phyloP scores from a whole-genome alignment of 352 stramenopile genomes.

The Pythium aquatile region DNA sequence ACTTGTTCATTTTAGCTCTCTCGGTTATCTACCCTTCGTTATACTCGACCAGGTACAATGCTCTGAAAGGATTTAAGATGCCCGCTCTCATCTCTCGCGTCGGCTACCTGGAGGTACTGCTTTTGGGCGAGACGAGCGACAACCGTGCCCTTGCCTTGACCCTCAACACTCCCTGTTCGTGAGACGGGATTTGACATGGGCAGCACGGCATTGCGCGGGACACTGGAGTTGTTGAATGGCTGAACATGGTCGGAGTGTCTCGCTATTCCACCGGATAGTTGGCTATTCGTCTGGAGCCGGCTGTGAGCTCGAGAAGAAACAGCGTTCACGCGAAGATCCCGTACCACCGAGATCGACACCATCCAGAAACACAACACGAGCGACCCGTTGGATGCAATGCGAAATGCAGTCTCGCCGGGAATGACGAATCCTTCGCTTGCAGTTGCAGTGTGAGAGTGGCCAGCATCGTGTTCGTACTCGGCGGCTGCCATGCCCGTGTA shows the following conservation, averaged over 20 bases:
- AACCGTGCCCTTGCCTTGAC: neutral
- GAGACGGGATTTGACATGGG: neutral
- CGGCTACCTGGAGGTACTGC: neutral
- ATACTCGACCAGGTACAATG: conserved; percentile 9
- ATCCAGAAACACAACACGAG: conserved; percentile 60
- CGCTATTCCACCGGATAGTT: neutral
- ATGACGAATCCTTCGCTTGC: conserved; percentile 31
- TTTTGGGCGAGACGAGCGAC: conserved; percentile 8
- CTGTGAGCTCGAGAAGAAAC: neutral
- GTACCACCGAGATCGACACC: conserved; percentile 28
- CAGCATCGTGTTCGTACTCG: conserved; percentile 35
- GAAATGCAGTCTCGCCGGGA: conserved; percentile 30
- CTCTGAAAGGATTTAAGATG: neutral
- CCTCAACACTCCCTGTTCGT: neutral
- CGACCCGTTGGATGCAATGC: conserved; percentile 44
- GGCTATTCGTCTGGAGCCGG: neutral
- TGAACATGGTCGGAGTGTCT: neutral
- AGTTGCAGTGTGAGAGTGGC: conserved; percentile 15
- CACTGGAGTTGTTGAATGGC: neutral
- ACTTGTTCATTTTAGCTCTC: no score
- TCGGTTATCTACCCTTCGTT: neutral
- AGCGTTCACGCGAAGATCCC: conserved; percentile 11
- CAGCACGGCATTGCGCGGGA: conserved; percentile 7
- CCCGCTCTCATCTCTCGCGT: neutral
- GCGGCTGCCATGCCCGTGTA: conserved; percentile 55